These are phyloP conservation scores for Chaetomiaceae sp. DNA, from an alignment of 2,329 filamentous ascomycete species.

Conservation along the genomic window DNA sequence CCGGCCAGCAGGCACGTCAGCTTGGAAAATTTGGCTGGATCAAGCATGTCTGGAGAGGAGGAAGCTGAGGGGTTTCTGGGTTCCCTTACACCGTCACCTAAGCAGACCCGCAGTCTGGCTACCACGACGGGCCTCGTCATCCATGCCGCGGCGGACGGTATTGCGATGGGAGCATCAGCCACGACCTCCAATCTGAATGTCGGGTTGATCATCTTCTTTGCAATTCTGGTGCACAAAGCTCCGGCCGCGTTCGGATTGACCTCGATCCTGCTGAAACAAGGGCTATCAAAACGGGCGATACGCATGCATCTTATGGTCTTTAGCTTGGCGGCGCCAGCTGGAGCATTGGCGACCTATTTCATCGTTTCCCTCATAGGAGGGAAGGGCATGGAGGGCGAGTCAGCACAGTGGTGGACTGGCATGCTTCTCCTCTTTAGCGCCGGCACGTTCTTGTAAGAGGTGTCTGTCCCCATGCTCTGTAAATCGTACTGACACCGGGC, in stretches of 20 bases:
- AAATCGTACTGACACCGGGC: not conserved
- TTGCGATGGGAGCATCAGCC: constrained; percentile 88
- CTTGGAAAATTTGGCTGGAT: constrained; percentile 65
- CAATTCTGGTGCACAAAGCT: constrained; percentile 96
- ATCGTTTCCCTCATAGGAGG: constrained; percentile 71
- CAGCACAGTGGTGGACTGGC: constrained; percentile 81
- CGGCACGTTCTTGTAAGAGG: constrained; percentile 90
- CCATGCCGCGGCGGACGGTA: constrained; percentile 90
- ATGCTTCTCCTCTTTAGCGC: constrained; percentile 92
- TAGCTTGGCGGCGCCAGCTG: constrained; percentile 82
- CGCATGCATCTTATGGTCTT: constrained; percentile 85
- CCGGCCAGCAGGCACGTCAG: constrained; percentile 80
- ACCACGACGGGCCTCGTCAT: constrained; percentile 94
- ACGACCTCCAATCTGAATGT: constrained; percentile 69
- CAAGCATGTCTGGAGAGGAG: constrained; percentile 42
- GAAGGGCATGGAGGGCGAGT: constrained; percentile 52
- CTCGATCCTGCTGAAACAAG: constrained; percentile 83
- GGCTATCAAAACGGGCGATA: constrained; percentile 79
- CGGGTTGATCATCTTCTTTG: constrained; percentile 87
- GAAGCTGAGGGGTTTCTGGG: constrained; percentile 57
- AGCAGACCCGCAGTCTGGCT: constrained; percentile 62
- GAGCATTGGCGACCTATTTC: constrained; percentile 78
- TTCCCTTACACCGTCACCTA: constrained; percentile 53
- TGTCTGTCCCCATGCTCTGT: not conserved
- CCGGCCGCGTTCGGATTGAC: constrained; percentile 94